Conservation (phyloP, 495 filamentous ascomycete genomes). For the Tuber calosporum region DNA sequence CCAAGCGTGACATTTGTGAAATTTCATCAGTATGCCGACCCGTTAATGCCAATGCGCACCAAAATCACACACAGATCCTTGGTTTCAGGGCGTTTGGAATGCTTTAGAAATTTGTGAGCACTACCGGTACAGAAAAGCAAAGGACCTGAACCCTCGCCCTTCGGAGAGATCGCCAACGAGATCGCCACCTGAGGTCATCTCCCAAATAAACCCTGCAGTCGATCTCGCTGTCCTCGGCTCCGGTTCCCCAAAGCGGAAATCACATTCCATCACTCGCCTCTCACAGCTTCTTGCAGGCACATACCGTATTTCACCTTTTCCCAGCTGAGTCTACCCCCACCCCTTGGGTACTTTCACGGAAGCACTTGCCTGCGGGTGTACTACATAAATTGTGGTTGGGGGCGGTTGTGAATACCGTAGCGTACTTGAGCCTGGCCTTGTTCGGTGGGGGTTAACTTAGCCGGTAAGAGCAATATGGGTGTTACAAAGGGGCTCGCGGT, state of each 20-base stretch:
- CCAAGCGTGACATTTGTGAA: neutral
- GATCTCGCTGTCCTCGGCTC: neutral
- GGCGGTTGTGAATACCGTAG: neutral
- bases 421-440: neutral
- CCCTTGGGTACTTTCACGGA: neutral
- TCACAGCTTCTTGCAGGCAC: neutral
- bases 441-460: neutral
- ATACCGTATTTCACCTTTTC: neutral
- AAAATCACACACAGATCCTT: neutral
- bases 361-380: neutral
- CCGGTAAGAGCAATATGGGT: neutral
- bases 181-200: neutral
- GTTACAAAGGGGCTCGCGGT: neutral
- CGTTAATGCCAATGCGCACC: neutral
- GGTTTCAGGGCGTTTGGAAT: neutral
- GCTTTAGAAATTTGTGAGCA: neutral
- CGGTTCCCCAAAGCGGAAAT: neutral
- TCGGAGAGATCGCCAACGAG: neutral
- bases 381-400: neutral
- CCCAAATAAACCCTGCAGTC: neutral
- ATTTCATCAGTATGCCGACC: neutral
- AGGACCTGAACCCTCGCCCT: neutral
- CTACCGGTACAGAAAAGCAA: neutral
- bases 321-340: neutral
- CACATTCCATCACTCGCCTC: neutral